Percentiles rank a stretch among this genome's conserved stretches.
Conservation (phyloP, 495 filamentous ascomycete genomes). For the Penicillium longicatenatum region DNA sequence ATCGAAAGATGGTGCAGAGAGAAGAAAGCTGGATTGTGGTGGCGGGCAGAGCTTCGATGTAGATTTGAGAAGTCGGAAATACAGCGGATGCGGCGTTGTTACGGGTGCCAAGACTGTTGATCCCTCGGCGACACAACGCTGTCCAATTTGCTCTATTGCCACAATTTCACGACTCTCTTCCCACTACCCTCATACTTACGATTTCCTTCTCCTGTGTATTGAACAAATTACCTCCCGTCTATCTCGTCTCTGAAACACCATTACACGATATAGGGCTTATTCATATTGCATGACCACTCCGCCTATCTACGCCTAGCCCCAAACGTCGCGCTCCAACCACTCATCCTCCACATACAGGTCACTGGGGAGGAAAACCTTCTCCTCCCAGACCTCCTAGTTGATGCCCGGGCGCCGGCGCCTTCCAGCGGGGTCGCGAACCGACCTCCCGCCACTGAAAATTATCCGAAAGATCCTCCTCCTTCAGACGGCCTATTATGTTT, state of each 20-base stretch:
- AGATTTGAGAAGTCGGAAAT: conserved; percentile 1
- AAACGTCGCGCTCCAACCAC: conserved; percentile 15
- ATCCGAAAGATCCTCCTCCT: conserved; percentile 82
- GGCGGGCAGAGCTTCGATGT: conserved; percentile 3
- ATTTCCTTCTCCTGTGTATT: background rate
- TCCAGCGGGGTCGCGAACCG: conserved; percentile 74
- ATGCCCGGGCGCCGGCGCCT: conserved; percentile 80
- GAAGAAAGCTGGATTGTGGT: background rate
- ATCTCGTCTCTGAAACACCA: background rate
- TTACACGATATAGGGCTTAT: background rate
- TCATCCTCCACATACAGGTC: conserved; percentile 2
- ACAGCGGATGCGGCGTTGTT: conserved; percentile 6
- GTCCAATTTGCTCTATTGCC: conserved; percentile 7
- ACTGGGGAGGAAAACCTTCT: conserved; percentile 10
- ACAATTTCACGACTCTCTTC: conserved; percentile 1
- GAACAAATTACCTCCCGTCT: background rate
- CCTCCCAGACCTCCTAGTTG: conserved; percentile 27
- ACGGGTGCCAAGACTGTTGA: conserved; percentile 32
- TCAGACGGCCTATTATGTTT: conserved; percentile 81
- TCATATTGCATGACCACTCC: conserved; percentile 14
- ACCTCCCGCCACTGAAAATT: conserved; percentile 83
- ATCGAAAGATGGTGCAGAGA: background rate
- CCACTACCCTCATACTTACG: background rate
- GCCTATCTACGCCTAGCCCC: conserved; percentile 2
- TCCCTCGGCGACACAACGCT: conserved; percentile 15